Evolutionary conservation across 176 grass and related monocot species (phyloP).

Genomic region (Carex scoparia): DNA sequence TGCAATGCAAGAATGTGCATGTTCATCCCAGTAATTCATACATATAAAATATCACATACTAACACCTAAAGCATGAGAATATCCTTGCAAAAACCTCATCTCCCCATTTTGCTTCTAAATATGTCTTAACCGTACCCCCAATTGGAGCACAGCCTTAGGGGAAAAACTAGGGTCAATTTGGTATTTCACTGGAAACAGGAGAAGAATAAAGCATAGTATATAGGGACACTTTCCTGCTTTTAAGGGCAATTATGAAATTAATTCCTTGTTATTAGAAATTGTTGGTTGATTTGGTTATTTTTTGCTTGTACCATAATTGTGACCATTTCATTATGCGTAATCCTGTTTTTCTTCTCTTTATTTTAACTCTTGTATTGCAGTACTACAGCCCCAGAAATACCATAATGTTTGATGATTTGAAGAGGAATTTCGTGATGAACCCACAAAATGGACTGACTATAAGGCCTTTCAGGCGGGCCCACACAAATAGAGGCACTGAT

Average conservation of each 20-base stretch:
- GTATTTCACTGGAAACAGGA: neutral
- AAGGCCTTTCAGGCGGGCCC: slow-evolving; percentile 67
- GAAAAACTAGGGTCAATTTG: neutral
- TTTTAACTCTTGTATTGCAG: slow-evolving; percentile 39
- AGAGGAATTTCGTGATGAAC: slow-evolving; percentile 95
- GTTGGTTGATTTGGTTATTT: neutral
- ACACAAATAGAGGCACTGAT: slow-evolving; percentile 58
- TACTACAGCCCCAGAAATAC: slow-evolving; percentile 78
- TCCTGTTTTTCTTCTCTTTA: neutral
- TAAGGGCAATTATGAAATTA: neutral
- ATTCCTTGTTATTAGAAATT: neutral
- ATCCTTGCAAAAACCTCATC: neutral
- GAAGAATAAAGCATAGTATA: neutral
- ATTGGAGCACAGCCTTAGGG: neutral
- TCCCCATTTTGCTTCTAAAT: neutral
- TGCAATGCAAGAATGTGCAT: neutral
- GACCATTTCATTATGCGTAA: neutral
- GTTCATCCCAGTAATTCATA: neutral
- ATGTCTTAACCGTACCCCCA: neutral
- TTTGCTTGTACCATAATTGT: neutral
- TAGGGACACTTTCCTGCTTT: neutral
- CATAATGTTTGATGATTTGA: slow-evolving; percentile 96
- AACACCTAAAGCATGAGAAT: neutral
- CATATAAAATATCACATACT: neutral
- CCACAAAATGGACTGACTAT: slow-evolving; percentile 91